These are phyloP conservation scores for Solanum corneliomulleri DNA, from an alignment of 257 asterid genomes.

Conservation along the genomic window DNA sequence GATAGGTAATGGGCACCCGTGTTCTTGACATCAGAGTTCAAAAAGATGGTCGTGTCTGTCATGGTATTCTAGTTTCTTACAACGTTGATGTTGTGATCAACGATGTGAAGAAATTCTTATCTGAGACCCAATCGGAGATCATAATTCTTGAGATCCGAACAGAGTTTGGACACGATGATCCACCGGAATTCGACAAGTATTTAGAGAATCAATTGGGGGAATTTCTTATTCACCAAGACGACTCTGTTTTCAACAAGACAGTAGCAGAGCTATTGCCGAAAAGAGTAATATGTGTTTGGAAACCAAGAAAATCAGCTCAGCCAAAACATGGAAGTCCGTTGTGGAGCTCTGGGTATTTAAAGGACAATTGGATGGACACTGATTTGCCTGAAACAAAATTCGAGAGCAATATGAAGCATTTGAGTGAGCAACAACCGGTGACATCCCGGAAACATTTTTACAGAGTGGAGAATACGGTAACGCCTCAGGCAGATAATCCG, in stretches of 20 bases:
- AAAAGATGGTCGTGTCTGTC: slow-evolving; percentile 65
- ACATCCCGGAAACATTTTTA: slow-evolving; percentile 51
- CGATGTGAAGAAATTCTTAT: slow-evolving; percentile 48
- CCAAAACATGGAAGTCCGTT: slow-evolving; percentile 44
- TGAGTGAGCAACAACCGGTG: slow-evolving; percentile 52
- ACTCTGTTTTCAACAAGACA: slow-evolving; percentile 46
- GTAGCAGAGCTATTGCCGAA: slow-evolving; percentile 54
- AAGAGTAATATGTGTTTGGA: slow-evolving; percentile 82
- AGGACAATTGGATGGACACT: slow-evolving; percentile 78
- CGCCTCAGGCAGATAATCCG: slow-evolving; percentile 88
- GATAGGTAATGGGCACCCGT: slow-evolving; percentile 39
- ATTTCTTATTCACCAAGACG: slow-evolving; percentile 58
- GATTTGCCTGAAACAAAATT: slow-evolving; percentile 82
- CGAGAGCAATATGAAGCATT: slow-evolving; percentile 61
- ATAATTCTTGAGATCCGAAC: slow-evolving; percentile 70
- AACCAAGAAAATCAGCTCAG: slow-evolving; percentile 57
- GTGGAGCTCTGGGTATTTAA: slow-evolving; percentile 59
- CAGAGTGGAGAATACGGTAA: slow-evolving; percentile 92
- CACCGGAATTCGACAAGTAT: slow-evolving; percentile 60
- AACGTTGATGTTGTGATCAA: slow-evolving; percentile 47
- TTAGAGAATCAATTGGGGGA: slow-evolving; percentile 61
- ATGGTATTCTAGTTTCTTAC: slow-evolving; percentile 55
- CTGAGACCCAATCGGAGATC: slow-evolving; percentile 67
- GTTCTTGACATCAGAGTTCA: slow-evolving; percentile 72
- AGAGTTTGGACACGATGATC: slow-evolving; percentile 83